Base-by-base conservation (phyloP, 148 eudicot genomes). In the Camellia granthamiana region DNA sequence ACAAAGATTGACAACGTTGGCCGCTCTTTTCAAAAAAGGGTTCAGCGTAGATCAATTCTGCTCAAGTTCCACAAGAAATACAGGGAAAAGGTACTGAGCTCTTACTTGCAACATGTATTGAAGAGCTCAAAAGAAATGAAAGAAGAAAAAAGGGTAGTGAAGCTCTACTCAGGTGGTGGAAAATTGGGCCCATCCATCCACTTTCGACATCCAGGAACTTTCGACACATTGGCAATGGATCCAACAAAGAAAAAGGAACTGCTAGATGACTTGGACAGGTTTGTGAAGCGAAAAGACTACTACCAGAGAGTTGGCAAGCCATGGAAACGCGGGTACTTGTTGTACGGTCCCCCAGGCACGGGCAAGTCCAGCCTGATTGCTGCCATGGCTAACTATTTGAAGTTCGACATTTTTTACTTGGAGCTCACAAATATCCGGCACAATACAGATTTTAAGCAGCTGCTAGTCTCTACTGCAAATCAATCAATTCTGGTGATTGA, bases 311-410 rank as follows among this genome's bases (percentile, higher is more conserved):
- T 82, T 8, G 84, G 81, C 1, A 69, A 58, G 69, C 76, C 81
- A 0, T 79, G 81, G 84, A 82, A 82, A n/a, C 59, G 84, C 23
- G 84, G 84, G 49, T 82, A 82, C 59, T 72, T 82, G 78, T 55
- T 82, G 77, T 73, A 82, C 19, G 84, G 84, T 2, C 81, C 84
- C 16, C 81, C 81, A 0, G 84, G 84, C 43, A 82, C 84, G 0
- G 84, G 84, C 9, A 82, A 82, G 56, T 82, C 84, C 58, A 82
- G 84, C 54, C 46, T 82, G 67, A 78, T 82, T 30, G 81, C 84
- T 0, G 84, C 84, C 62, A 82, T 82, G 66, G 84, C 84, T 16
- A 78, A 82, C 41, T 82, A 82, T 38, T 43, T 83, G 2, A 83
- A 67, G 56, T 83, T 83, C 7, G 61, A 78, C 58, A 60, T 83